Evolutionary conservation across 139 green algal species (phyloP).

Genomic region (Ettlia oleoabundans): DNA sequence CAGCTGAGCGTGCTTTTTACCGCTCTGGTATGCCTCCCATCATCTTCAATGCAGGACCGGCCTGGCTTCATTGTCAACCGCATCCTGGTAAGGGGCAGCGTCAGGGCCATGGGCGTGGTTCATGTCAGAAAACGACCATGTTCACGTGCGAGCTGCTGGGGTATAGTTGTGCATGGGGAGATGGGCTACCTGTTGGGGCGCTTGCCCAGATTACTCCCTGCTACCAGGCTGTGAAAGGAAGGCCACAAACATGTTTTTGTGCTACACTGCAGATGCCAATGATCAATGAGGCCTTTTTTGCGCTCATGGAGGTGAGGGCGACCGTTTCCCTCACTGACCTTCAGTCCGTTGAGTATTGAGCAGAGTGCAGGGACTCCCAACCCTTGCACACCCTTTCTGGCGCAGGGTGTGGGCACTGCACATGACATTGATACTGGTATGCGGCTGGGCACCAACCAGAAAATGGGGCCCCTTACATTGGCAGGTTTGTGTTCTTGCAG

Average conservation of each 20-base stretch:
- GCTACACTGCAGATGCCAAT: conserved; percentile 78
- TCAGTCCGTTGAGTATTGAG: too few relatives aligned
- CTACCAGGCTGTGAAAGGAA: neutral
- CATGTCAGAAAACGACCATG: too few relatives aligned
- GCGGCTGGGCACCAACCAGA: conserved; percentile 86
- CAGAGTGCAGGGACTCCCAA: too few relatives aligned
- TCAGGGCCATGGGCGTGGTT: too few relatives aligned
- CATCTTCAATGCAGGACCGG: too few relatives aligned
- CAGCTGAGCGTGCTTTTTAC: too few relatives aligned
- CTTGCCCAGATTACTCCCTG: too few relatives aligned
- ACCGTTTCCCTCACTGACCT: too few relatives aligned
- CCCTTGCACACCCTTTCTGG: neutral
- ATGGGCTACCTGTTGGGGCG: too few relatives aligned
- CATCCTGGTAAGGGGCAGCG: conserved; percentile 66
- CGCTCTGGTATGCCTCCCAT: too few relatives aligned
- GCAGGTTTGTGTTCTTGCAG: conserved; percentile 23
- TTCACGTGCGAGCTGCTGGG: too few relatives aligned
- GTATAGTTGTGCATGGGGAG: too few relatives aligned
- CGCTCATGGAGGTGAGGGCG: conserved; percentile 79
- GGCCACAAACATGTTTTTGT: neutral
- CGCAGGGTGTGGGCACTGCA: conserved; percentile 71
- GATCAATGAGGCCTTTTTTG: conserved; percentile 95
- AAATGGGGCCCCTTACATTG: conserved; percentile 78
- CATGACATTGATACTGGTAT: conserved; percentile 91
- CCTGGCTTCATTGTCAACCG: conserved; percentile 98